phyloP scores from a whole-genome alignment of 345 rosid species.

The Triadica sebifera region DNA sequence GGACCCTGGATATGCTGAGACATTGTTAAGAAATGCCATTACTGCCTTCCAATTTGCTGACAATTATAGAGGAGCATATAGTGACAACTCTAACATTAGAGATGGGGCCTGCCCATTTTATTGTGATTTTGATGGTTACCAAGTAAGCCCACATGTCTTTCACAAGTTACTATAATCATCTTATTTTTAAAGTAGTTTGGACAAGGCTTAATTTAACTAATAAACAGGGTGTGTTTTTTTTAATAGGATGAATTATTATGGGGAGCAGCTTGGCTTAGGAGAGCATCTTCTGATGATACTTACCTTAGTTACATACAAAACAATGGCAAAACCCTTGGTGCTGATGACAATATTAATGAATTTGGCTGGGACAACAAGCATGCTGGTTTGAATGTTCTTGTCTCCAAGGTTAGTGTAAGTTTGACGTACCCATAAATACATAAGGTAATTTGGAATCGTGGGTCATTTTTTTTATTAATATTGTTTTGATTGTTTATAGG shows the following conservation, averaged over 20 bases:
- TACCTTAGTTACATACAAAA: constrained; percentile 67
- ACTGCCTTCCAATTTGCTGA: constrained; percentile 70
- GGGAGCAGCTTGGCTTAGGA: constrained; percentile 96
- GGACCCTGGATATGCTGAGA: constrained; percentile 76
- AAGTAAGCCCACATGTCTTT: constrained; percentile 38
- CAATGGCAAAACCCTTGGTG: constrained; percentile 85
- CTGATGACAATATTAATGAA: constrained; percentile 85
- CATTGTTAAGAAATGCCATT: constrained; percentile 57
- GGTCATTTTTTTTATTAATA: not conserved
- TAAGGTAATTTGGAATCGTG: too few species aligned
- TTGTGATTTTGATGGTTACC: constrained; percentile 87
- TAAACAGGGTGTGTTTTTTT: too few species aligned
- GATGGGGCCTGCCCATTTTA: constrained; percentile 90
- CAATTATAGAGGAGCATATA: constrained; percentile 82
- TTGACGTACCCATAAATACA: too few species aligned
- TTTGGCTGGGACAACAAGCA: constrained; percentile 99
- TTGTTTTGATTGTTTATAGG: constrained; percentile 34
- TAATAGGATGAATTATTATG: constrained; percentile 87
- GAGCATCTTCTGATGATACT: constrained; percentile 60
- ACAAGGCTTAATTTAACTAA: not conserved
- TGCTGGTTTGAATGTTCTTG: constrained; percentile 87
- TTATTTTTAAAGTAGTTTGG: not conserved
- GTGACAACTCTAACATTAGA: constrained; percentile 65
- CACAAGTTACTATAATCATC: not conserved
- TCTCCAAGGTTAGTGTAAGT: constrained; percentile 58